Base-by-base conservation (phyloP, 2,329 filamentous ascomycete genomes). In the Chaetomium sp. region DNA sequence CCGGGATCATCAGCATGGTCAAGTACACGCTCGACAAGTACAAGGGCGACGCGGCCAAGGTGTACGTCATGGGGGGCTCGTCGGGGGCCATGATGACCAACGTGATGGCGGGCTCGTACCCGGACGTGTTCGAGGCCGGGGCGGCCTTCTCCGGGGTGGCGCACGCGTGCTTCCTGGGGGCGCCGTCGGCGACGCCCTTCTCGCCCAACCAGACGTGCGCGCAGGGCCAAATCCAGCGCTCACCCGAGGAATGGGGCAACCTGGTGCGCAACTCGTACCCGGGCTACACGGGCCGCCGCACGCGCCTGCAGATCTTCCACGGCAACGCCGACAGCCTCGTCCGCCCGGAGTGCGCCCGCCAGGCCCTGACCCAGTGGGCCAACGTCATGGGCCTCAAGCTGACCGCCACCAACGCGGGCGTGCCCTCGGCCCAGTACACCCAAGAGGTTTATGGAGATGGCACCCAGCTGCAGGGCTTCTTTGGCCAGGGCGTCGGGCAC, bases 1-100 rank as follows among this genome's bases (percentile, higher is more conserved):
- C 79, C 31, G 77, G 78, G 1, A 83, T 85, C 67, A 78, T 80
- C 33, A 82, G 79, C 70, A 84, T 85, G 83, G 81, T 85, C 53
- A 76, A 75, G 54, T 84, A 82, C 69, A 77, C 81, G 2, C 70
- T 84, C 4, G 67, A 70, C 21, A 78, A 78, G 67, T 84, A 84
- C 73, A 74, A 72, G 6, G 82, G 76, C 42, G 79, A 85, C 70
- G 68, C 77, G n/a, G 72, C 71, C 59, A 76, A 75, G 38, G 81
- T 85, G 7, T 85, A 79, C 64, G 79, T 78, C 19, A 83, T 81
- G 16, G 83, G 83, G 19, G 68, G 70, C 1, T 75, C 71, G 0
- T 77, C 75, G 1, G 77, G 77, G 1, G 76, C 71, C 21, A 79
- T 78, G 74, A 78, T 78, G 77, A 77, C 76, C 60, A 75, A 75